Base-by-base conservation (phyloP, 2,329 filamentous ascomycete genomes). In the Colletotrichum lupini region DNA sequence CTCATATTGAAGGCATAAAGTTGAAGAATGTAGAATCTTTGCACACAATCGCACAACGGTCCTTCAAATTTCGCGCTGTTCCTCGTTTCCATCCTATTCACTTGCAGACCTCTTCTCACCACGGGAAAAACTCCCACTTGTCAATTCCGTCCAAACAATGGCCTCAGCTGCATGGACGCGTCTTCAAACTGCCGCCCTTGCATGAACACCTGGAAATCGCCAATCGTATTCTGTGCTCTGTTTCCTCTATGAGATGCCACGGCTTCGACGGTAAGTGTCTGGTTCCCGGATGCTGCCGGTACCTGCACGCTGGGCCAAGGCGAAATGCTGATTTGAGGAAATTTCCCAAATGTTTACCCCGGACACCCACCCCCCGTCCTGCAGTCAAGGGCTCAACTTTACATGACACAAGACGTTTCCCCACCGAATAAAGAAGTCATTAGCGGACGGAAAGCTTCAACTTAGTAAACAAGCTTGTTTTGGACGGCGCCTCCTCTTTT, bases 291-390 rank as follows among this genome's bases (percentile, higher is more conserved):
- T 65, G n/a, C 49, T 63, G 66, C 57, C 63, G 63, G 56, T 56
- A 67, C 22, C 66, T 70, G 66, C 66, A 62, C 30, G 32, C 19
- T 32, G n/a, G 16, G 3, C 30, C 32, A 22, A 14, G 66, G 9
- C 46, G 28, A 63, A 32, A 69, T 49, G 59, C 67, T 73, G 59
- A 70, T 73, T 73, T 55, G 70, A 73, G 70, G 70, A 69, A 73
- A 70, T 64, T 65, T 70, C 58, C 30, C 69, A 53, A 63, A 62
- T 24, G 24, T 12, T 14, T 26, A 53, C 58, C 64, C 69, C 64
- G 69, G 52, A 62, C 69, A 52, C 60, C 67, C 53, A 56, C 53
- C 24, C 28, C 60, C 64, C 65, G 30, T 68, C 35, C 49, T 53
- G 60, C n/a, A 52, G 30, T 68, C 35, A 37, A 64, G 35, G 46